These are phyloP conservation scores for Platanus orientalis DNA, from an alignment of 164 flowering plant genomes.

Conservation along the genomic window DNA sequence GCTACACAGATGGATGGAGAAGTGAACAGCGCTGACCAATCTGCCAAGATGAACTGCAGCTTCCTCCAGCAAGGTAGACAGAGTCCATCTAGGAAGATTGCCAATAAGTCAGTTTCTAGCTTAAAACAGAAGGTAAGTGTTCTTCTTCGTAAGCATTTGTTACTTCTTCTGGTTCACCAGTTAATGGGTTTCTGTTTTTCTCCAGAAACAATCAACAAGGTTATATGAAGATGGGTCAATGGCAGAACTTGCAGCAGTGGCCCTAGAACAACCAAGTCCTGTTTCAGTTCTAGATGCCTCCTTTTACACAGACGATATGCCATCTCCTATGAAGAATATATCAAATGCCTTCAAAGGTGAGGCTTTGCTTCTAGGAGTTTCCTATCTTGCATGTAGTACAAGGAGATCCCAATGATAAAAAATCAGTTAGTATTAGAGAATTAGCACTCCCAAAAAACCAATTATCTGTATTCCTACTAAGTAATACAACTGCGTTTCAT, in stretches of 20 bases:
- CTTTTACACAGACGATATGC: slow-evolving; percentile 66
- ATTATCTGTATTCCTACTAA: not conserved
- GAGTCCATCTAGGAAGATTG: slow-evolving; percentile 14
- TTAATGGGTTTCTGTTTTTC: not conserved
- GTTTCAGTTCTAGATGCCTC: slow-evolving; percentile 82
- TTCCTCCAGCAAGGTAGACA: slow-evolving; percentile 14
- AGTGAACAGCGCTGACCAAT: slow-evolving; percentile 30
- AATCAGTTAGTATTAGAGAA: not conserved
- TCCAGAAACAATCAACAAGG: slow-evolving; percentile 35
- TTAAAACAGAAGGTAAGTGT: slow-evolving; percentile 27
- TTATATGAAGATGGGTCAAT: slow-evolving; percentile 23
- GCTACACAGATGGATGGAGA: slow-evolving; percentile 42
- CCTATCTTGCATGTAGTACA: not conserved
- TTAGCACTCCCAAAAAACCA: too few species aligned
- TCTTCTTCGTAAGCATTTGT: not conserved
- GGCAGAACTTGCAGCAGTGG: slow-evolving; percentile 29
- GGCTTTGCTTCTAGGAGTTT: slow-evolving; percentile 1
- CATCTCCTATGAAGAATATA: slow-evolving; percentile 72
- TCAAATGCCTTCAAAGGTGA: slow-evolving; percentile 54
- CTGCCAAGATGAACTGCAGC: slow-evolving; percentile 20
- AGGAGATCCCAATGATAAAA: too few species aligned
- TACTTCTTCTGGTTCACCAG: not conserved
- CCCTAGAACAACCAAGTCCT: slow-evolving; percentile 93
- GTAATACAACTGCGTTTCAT: not conserved
- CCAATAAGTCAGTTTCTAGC: slow-evolving; percentile 9